These are phyloP conservation scores for Termitomyces sp. DNA, from an alignment of 768 basidiomycete species.

Conservation along the genomic window DNA sequence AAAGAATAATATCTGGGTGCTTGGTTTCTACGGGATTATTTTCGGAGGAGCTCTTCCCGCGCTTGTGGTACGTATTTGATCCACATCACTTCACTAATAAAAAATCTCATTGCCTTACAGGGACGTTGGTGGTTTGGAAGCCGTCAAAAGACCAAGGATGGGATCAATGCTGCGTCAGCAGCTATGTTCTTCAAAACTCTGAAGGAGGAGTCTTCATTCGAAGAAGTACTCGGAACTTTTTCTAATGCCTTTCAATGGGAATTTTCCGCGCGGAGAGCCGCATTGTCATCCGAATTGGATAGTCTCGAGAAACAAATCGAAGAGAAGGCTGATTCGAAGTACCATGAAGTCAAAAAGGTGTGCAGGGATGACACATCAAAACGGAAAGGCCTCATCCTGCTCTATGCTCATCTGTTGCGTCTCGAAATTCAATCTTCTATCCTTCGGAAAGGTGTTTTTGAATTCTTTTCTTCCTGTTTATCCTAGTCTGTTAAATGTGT, in stretches of 20 bases:
- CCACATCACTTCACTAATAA: neutral
- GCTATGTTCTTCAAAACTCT: constrained; percentile 83
- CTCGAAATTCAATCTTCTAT: constrained; percentile 44
- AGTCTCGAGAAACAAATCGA: constrained; percentile 48
- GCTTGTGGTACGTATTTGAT: constrained; percentile 54
- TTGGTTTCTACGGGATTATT: constrained; percentile 82
- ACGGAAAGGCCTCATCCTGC: constrained; percentile 58
- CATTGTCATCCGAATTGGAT: constrained; percentile 33
- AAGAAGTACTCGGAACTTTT: constrained; percentile 67
- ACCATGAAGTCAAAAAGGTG: constrained; percentile 43
- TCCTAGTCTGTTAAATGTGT: neutral
- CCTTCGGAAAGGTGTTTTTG: constrained; percentile 58
- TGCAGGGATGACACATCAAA: constrained; percentile 31
- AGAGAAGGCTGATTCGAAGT: constrained; percentile 43
- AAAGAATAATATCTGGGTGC: constrained; percentile 87
- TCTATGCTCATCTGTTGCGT: constrained; percentile 84
- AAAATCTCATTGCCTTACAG: constrained; percentile 23
- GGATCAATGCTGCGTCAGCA: constrained; percentile 75
- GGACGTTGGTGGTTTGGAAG: constrained; percentile 98
- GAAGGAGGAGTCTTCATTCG: constrained; percentile 71
- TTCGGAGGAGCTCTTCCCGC: constrained; percentile 84
- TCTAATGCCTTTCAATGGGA: constrained; percentile 64
- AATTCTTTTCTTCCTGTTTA: neutral
- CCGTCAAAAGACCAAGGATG: constrained; percentile 86
- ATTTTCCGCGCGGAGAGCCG: constrained; percentile 23